Percentiles rank a stretch among this genome's conserved stretches.
These are phyloP conservation scores for Kappamyces sp. DNA, from an alignment of 192 early-diverging fungal genomes.

Conservation along the genomic window DNA sequence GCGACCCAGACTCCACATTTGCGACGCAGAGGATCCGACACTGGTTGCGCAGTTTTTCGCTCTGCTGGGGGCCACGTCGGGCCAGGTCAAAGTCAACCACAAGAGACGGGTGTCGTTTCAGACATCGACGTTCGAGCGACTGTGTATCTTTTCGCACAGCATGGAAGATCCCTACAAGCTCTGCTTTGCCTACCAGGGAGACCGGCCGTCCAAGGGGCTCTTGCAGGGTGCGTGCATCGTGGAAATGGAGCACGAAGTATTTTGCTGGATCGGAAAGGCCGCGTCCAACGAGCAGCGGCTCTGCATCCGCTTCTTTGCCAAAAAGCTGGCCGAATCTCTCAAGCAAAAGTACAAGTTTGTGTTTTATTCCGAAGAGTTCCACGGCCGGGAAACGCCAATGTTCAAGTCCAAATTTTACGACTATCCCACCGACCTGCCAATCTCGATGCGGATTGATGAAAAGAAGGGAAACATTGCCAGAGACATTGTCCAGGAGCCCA, in stretches of 20 bases:
- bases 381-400: constrained; percentile 8
- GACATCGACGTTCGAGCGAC: too few species aligned
- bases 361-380: constrained; percentile 1
- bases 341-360: neutral
- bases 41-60: constrained; percentile 2
- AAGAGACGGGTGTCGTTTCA: too few species aligned
- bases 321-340: neutral
- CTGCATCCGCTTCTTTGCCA: constrained; percentile 6
- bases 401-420: constrained; percentile 31
- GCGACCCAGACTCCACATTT: constrained; percentile 26
- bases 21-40: constrained; percentile 21
- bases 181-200: constrained; percentile 23
- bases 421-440: constrained; percentile 30
- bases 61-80: neutral
- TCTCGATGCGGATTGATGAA: constrained; percentile 30
- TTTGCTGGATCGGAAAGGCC: constrained; percentile 27
- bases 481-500: constrained; percentile 18
- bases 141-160: too few species aligned
- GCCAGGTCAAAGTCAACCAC: neutral
- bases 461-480: constrained; percentile 23
- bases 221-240: constrained; percentile 20
- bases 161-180: neutral
- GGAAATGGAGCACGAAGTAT: constrained; percentile 16
- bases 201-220: constrained; percentile 16
- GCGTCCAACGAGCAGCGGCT: constrained; percentile 9